Percentiles rank a stretch among this genome's conserved stretches.
Conservation (phyloP, 768 basidiomycete species). For the Gymnopilus junonius region DNA sequence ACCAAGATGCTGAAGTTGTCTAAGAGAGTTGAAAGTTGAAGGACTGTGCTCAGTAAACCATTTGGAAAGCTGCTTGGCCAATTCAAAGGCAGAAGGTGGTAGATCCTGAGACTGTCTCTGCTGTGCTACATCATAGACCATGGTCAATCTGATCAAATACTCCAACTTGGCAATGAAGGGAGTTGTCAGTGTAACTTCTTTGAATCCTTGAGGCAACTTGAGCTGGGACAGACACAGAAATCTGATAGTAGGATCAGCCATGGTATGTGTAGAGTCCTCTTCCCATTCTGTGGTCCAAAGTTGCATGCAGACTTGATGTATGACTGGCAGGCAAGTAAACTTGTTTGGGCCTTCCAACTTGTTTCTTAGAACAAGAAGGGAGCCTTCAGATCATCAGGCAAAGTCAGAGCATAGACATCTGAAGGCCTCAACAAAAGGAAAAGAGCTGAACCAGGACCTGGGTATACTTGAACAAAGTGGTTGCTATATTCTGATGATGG, state of each 20-base stretch:
- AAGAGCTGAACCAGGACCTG: too few relatives aligned
- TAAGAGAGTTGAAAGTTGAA: background rate
- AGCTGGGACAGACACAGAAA: background rate
- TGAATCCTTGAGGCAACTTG: background rate
- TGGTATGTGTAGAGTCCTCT: background rate
- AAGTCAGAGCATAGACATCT: too few relatives aligned
- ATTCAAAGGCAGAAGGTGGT: background rate
- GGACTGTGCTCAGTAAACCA: background rate
- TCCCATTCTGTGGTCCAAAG: background rate
- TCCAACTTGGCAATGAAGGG: background rate
- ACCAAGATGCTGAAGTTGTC: background rate
- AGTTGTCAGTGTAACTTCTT: background rate
- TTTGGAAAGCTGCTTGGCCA: background rate
- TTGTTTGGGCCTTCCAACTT: background rate
- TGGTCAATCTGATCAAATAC: background rate
- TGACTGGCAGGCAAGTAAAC: background rate
- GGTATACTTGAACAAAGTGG: too few relatives aligned
- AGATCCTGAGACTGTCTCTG: background rate
- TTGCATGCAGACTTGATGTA: background rate
- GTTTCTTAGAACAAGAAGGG: background rate
- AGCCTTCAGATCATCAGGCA: background rate
- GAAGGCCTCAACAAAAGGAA: too few relatives aligned
- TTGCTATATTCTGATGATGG: too few relatives aligned
- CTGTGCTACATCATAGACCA: background rate
- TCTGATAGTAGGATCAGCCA: background rate